Evolutionary conservation across 2,329 filamentous ascomycete genomes (phyloP), one percentile per base, ranked within the genome.

Genomic region (Trichoderma sp.): DNA sequence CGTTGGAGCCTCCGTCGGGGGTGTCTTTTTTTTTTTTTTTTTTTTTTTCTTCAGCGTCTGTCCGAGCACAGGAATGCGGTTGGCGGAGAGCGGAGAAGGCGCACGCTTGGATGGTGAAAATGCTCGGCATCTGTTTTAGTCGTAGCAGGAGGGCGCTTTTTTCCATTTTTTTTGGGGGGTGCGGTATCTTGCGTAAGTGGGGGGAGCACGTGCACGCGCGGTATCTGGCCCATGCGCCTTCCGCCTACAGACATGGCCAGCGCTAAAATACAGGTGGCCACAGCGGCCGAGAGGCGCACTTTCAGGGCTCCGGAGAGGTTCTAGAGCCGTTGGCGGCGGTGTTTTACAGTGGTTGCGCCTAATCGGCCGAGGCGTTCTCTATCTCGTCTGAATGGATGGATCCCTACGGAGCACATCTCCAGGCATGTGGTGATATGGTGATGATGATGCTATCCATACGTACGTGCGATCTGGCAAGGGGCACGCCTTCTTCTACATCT

Each of bases 41-140:
- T 57, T 22, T 57, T 27, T 25, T 58, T 39, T 6, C 35, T 25
- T 54, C 29, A 32, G 54, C 63, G n/a, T 25, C 37, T 65, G 37
- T 35, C 63, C 52, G 63, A 57, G 50, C 45, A 50, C 64, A 67
- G 54, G 37, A 45, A 29, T 42, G 64, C 64, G 54, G 54, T 66
- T 66, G 64, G 64, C 54, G 54, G 54, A 52, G 19, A 39, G 35
- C 53, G 64, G 53, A 67, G 64, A 67, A 59, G 64, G 64, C 54
- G 64, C 63, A 58, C 63, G 61, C 61, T 64, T 64, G 61, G 48
- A 58, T 42, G 53, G 42, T 57, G 54, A 45, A 65, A 45, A 57
- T 57, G 37, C 29, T 53, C 39, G 42, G 48, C 63, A 57, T 65
- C 27, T 25, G 54, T n/a, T 58, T 52, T 37, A 35, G 42, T 58